Percentiles rank a stretch among this genome's conserved stretches.
Evolutionary conservation across 768 basidiomycete species (phyloP).

Genomic region (Tephrocybe sp.): DNA sequence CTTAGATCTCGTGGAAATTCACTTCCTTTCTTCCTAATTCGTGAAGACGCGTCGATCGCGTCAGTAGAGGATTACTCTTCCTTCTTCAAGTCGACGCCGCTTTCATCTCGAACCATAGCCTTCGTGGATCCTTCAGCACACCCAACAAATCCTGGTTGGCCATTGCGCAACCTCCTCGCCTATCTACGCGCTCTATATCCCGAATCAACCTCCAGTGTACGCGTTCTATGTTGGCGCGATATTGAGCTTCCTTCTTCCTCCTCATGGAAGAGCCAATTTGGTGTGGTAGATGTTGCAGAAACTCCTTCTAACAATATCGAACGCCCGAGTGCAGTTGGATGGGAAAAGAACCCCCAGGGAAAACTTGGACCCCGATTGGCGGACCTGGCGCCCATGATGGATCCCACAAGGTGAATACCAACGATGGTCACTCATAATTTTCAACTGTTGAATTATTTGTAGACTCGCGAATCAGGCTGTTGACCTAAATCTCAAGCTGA

Average conservation of each 20-base stretch:
- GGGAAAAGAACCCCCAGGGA: slow-evolving; percentile 91
- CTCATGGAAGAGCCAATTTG: slow-evolving; percentile 66
- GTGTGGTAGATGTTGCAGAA: slow-evolving; percentile 41
- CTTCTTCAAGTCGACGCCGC: slow-evolving; percentile 49
- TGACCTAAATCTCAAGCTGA: slow-evolving; percentile 95
- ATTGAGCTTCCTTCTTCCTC: slow-evolving; percentile 44
- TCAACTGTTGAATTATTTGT: background rate
- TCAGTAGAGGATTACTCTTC: slow-evolving; percentile 54
- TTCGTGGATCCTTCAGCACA: slow-evolving; percentile 88
- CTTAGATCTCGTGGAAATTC: slow-evolving; percentile 36
- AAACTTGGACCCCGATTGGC: slow-evolving; percentile 87
- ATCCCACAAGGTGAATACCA: slow-evolving; percentile 65
- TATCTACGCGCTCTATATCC: slow-evolving; percentile 70
- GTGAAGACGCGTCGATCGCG: slow-evolving; percentile 42
- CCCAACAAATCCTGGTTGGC: slow-evolving; percentile 82
- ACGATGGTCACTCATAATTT: background rate
- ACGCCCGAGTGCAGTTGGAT: slow-evolving; percentile 78
- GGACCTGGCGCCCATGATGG: slow-evolving; percentile 96
- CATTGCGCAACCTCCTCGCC: slow-evolving; percentile 87
- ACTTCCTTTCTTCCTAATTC: slow-evolving; percentile 65
- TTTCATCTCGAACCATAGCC: slow-evolving; percentile 41
- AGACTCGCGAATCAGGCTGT: slow-evolving; percentile 96
- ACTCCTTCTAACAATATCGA: slow-evolving; percentile 10
- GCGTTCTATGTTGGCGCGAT: slow-evolving; percentile 80
- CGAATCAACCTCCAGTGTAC: slow-evolving; percentile 44